Evolutionary conservation across 257 asterid genomes (phyloP).

Genomic region (Scutellaria galericulata): DNA sequence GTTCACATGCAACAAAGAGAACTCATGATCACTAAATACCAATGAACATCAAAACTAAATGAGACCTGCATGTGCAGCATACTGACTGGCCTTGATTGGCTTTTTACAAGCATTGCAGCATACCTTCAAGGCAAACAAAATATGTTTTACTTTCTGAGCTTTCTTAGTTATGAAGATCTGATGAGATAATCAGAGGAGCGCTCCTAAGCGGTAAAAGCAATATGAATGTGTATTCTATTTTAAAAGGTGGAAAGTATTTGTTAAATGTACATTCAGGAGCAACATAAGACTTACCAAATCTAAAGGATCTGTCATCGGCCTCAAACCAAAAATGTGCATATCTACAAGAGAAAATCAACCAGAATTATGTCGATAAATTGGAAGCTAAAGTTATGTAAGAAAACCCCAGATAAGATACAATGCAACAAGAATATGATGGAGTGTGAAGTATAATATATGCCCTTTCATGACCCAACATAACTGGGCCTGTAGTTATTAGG

Average conservation of each 20-base stretch:
- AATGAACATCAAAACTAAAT: conserved; percentile 30
- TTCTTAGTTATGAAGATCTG: conserved; percentile 25
- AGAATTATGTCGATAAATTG: conserved; percentile 35
- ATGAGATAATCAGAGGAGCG: conserved; percentile 20
- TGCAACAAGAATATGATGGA: conserved; percentile 21
- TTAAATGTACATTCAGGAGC: conserved; percentile 31
- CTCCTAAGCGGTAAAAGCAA: conserved; percentile 19
- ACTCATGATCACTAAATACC: conserved; percentile 28
- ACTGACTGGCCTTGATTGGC: conserved; percentile 92
- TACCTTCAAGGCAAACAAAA: conserved; percentile 64
- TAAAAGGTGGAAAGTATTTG: neutral
- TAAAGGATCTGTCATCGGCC: conserved; percentile 83
- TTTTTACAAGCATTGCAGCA: conserved; percentile 91
- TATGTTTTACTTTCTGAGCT: conserved; percentile 27
- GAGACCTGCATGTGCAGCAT: conserved; percentile 79
- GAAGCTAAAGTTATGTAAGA: conserved; percentile 31
- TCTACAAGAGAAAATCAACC: conserved; percentile 64
- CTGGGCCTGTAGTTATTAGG: conserved; percentile 23
- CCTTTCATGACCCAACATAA: conserved; percentile 16
- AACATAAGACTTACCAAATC: conserved; percentile 72
- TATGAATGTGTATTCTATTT: neutral
- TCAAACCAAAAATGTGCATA: conserved; percentile 88
- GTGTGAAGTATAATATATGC: conserved; percentile 16
- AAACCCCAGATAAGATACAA: conserved; percentile 18
- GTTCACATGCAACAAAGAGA: conserved; percentile 25